phyloP scores from a whole-genome alignment of 2,329 filamentous ascomycete genomes.

The Monascus ruber region DNA sequence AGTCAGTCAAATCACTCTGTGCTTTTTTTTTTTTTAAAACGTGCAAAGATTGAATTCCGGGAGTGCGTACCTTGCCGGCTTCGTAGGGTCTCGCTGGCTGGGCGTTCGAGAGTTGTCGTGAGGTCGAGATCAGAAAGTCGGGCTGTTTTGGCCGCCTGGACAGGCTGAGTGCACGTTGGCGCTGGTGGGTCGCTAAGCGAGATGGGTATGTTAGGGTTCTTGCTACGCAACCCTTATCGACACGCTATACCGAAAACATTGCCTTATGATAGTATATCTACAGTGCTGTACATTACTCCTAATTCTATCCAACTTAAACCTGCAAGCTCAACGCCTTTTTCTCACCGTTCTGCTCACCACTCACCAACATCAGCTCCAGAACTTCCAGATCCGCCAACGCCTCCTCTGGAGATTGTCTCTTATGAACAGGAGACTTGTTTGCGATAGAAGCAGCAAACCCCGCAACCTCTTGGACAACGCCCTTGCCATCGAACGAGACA shows the following conservation, averaged over 20 bases:
- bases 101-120: slow-evolving; percentile 32
- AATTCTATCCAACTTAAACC: slow-evolving; percentile 1
- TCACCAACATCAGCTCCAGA: slow-evolving; percentile 25
- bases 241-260: background rate
- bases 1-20: background rate
- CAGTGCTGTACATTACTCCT: background rate
- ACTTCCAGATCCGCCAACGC: slow-evolving; percentile 43
- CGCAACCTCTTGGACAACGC: slow-evolving; percentile 41
- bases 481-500: slow-evolving; percentile 38
- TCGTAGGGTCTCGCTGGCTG: slow-evolving; percentile 31
- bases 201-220: background rate
- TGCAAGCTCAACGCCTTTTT: slow-evolving; percentile 14
- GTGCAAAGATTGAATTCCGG: background rate
- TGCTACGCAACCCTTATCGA: too few species aligned
- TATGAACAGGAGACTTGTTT: slow-evolving; percentile 29
- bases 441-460: slow-evolving; percentile 41
- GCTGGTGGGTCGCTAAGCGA: slow-evolving; percentile 26
- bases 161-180: slow-evolving; percentile 17
- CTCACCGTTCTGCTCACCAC: slow-evolving; percentile 20
- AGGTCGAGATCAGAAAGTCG: slow-evolving; percentile 30
- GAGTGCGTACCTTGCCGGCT: slow-evolving; percentile 33
- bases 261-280: background rate
- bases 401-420: slow-evolving; percentile 38
- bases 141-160: slow-evolving; percentile 22
- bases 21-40: too few species aligned